These are phyloP conservation scores for Ajuga reptans DNA, from an alignment of 305 asterid genomes.

Conservation along the genomic window DNA sequence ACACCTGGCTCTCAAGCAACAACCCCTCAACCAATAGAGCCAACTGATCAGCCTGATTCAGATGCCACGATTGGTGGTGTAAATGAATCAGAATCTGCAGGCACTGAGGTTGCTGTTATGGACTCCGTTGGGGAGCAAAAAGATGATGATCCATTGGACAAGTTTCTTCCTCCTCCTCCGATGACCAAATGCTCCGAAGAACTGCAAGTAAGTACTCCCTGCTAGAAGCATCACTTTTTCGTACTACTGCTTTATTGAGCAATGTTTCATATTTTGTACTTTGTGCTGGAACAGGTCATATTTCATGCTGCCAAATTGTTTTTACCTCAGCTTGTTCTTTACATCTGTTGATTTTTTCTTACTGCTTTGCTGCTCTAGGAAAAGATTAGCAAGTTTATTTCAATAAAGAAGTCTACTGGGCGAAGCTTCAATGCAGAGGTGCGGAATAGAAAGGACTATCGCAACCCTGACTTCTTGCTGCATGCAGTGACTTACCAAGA, in stretches of 20 bases:
- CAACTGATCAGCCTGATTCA: slow-evolving; percentile 35
- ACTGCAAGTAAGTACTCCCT: slow-evolving; percentile 60
- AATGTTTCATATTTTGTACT: not conserved
- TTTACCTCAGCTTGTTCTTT: slow-evolving; percentile 11
- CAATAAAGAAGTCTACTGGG: slow-evolving; percentile 58
- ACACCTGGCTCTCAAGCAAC: slow-evolving; percentile 49
- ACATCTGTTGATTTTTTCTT: not conserved
- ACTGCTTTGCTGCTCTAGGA: slow-evolving; percentile 40
- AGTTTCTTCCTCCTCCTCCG: slow-evolving; percentile 76
- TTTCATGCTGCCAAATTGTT: not conserved
- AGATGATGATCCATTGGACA: slow-evolving; percentile 48
- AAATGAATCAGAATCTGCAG: slow-evolving; percentile 39
- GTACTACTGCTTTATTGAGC: not conserved
- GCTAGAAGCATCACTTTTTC: not conserved
- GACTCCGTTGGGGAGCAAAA: slow-evolving; percentile 44
- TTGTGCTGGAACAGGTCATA: not conserved
- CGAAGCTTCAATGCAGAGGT: slow-evolving; percentile 86
- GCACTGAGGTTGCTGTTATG: slow-evolving; percentile 43
- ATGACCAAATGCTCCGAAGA: slow-evolving; percentile 63
- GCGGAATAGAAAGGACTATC: slow-evolving; percentile 85
- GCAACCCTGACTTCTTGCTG: slow-evolving; percentile 89
- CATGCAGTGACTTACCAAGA: slow-evolving; percentile 89
- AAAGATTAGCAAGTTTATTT: slow-evolving; percentile 59
- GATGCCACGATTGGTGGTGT: slow-evolving; percentile 27
- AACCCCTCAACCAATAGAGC: slow-evolving; percentile 42